phyloP scores from a whole-genome alignment of 768 basidiomycete genomes.

The Leccinum aurantiacum region DNA sequence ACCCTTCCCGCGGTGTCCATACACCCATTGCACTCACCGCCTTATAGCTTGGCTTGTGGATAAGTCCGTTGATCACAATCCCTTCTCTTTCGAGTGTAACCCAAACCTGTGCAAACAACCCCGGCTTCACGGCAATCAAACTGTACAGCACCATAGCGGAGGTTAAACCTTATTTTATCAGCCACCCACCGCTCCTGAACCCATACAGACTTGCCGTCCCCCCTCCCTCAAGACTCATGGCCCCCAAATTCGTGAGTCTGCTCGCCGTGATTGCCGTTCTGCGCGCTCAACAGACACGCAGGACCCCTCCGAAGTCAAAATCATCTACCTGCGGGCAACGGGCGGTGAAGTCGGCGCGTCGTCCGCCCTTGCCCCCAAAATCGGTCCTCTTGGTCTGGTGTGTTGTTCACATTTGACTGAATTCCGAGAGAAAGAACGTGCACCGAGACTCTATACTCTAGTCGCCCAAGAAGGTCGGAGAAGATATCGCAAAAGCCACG shows the following conservation, averaged over 20 bases:
- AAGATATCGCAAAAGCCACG: constrained; percentile 99
- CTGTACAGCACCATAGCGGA: constrained; percentile 62
- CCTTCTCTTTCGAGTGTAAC: not conserved
- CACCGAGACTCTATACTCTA: constrained; percentile 34
- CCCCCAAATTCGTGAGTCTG: constrained; percentile 70
- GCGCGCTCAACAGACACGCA: constrained; percentile 32
- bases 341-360: constrained; percentile 99
- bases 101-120: constrained; percentile 40
- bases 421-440: not conserved
- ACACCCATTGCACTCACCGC: constrained; percentile 69
- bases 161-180: constrained; percentile 52
- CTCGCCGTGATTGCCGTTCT: not conserved
- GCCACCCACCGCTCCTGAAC: constrained; percentile 17
- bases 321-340: constrained; percentile 97
- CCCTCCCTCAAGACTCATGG: constrained; percentile 47
- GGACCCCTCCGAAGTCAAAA: constrained; percentile 98
- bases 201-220: constrained; percentile 3
- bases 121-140: constrained; percentile 22
- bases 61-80: not conserved
- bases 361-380: constrained; percentile 97
- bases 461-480: constrained; percentile 99
- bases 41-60: constrained; percentile 29
- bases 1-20: constrained; percentile 73
- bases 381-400: constrained; percentile 99
- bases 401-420: constrained; percentile 31